Evolutionary conservation across 768 basidiomycete species (phyloP).

Genomic region (Sutorius australiensis): DNA sequence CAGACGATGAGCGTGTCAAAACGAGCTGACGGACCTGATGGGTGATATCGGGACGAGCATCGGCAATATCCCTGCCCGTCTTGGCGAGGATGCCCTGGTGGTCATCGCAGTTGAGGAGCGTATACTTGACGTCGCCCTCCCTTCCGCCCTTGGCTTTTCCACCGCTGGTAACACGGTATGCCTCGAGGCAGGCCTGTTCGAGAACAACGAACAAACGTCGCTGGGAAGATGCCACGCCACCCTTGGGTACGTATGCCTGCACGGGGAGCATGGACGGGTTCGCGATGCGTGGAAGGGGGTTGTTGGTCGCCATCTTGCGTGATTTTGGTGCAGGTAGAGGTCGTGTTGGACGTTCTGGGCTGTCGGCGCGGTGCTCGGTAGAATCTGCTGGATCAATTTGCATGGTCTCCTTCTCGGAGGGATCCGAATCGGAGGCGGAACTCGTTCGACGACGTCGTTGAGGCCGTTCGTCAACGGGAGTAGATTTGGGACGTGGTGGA

Average conservation of each 20-base stretch:
- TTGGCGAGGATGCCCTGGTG: constrained; percentile 98
- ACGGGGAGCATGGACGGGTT: constrained; percentile 83
- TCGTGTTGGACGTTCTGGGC: constrained; percentile 54
- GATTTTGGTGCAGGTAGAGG: constrained; percentile 56
- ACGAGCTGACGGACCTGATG: constrained; percentile 68
- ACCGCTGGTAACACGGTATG: constrained; percentile 77
- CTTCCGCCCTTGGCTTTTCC: constrained; percentile 48
- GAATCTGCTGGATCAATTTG: constrained; percentile 19
- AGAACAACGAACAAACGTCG: constrained; percentile 86
- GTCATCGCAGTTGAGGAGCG: constrained; percentile 95
- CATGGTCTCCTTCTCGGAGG: constrained; percentile 34
- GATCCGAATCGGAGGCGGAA: constrained; percentile 35
- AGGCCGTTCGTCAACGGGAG: constrained; percentile 60
- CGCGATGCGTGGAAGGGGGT: constrained; percentile 45
- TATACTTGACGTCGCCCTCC: constrained; percentile 87
- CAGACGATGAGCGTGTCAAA: background rate
- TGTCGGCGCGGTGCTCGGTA: background rate
- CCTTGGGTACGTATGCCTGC: constrained; percentile 69
- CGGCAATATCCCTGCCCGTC: constrained; percentile 95
- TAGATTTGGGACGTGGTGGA: constrained; percentile 71
- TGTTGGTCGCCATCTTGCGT: constrained; percentile 49
- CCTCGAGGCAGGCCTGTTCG: constrained; percentile 93
- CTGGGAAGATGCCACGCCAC: constrained; percentile 47
- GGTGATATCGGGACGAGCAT: constrained; percentile 98
- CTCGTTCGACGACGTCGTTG: constrained; percentile 44